phyloP scores from a whole-genome alignment of 2,329 filamentous ascomycete species.

The Beauveria bassiana region DNA sequence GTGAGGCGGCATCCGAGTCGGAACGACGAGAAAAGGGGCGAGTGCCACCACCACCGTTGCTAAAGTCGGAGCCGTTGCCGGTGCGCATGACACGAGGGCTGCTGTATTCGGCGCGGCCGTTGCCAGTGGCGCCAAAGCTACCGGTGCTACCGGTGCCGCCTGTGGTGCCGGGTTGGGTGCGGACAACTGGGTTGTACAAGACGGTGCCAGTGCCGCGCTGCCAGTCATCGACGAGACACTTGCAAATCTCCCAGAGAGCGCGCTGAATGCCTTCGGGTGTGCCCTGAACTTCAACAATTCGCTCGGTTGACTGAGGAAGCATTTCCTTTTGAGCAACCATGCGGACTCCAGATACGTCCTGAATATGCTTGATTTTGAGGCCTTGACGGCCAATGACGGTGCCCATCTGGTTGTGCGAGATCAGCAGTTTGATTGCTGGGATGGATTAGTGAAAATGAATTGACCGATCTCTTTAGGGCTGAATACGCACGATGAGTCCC shows the following conservation, averaged over 20 bases:
- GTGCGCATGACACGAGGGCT: conserved; percentile 80
- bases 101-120: conserved; percentile 44
- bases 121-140: conserved; percentile 30
- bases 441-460: conserved; percentile 10
- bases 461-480: neutral
- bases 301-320: conserved; percentile 96
- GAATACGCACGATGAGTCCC: conserved; percentile 76
- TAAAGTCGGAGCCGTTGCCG: conserved; percentile 96
- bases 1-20: conserved; percentile 70
- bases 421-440: conserved; percentile 89
- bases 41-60: conserved; percentile 52
- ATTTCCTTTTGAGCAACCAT: conserved; percentile 99
- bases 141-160: conserved; percentile 35
- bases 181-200: conserved; percentile 92
- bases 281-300: conserved; percentile 94
- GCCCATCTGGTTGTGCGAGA: conserved; percentile 99
- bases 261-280: conserved; percentile 92
- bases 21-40: conserved; percentile 70
- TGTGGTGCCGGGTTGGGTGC: conserved; percentile 59
- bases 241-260: conserved; percentile 97
- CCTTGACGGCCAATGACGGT: conserved; percentile 97
- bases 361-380: conserved; percentile 98
- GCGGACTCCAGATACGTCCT: conserved; percentile 90
- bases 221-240: conserved; percentile 96
- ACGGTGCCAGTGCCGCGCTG: conserved; percentile 95